Evolutionary conservation across 495 filamentous ascomycete species (phyloP).

Genomic region (Penicillium antarcticum): DNA sequence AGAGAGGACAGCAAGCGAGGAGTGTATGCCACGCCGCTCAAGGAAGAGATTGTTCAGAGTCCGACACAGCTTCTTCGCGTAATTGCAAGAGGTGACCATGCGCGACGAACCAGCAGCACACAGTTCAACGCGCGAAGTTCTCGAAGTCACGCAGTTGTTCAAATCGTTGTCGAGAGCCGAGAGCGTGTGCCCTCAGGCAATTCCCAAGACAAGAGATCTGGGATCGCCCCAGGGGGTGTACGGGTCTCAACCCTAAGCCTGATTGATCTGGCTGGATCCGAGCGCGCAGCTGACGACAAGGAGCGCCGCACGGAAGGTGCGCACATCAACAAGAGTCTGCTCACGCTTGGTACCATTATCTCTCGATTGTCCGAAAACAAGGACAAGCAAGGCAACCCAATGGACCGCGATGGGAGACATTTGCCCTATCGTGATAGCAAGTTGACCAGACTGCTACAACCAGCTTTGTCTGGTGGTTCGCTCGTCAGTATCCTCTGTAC

Average conservation of each 20-base stretch:
- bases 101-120: conserved; percentile 83
- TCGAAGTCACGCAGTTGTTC: conserved; percentile 94
- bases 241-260: conserved; percentile 91
- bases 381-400: conserved; percentile 71
- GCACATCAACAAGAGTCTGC: conserved; percentile 96
- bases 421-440: conserved; percentile 96
- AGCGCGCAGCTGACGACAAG: conserved; percentile 92
- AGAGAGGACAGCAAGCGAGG: conserved; percentile 94
- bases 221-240: conserved; percentile 82
- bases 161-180: conserved; percentile 96
- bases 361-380: conserved; percentile 80
- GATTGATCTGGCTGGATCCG: conserved; percentile 95
- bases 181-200: conserved; percentile 65
- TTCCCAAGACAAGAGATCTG: conserved; percentile 69
- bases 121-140: conserved; percentile 96
- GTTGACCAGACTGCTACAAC: conserved; percentile 87
- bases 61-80: conserved; percentile 93
- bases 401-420: conserved; percentile 82
- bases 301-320: conserved; percentile 92
- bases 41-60: conserved; percentile 98
- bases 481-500: conserved; percentile 97
- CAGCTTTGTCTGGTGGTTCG: conserved; percentile 88
- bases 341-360: conserved; percentile 94
- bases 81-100: conserved; percentile 91
- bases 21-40: conserved; percentile 92